Evolutionary conservation across 768 basidiomycete species (phyloP), one percentile per base, ranked within the genome.

Genomic region (Lentinula edodes): DNA sequence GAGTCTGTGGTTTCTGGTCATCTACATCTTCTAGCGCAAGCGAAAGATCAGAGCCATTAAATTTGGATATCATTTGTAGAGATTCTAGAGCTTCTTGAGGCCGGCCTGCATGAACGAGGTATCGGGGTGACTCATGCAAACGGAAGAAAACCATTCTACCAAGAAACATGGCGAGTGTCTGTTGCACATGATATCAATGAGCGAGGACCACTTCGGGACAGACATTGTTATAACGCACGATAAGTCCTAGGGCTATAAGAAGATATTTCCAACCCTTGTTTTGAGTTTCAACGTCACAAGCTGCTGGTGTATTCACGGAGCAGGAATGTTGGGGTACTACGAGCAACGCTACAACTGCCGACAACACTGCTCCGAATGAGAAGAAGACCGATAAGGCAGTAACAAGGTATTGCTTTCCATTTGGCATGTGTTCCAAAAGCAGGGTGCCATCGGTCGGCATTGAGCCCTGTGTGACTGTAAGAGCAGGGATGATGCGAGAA

Each of bases 391-490:
- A 68, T 48, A 61, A 62, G 61, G 48, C 52, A 7, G 51, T 62
- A 23, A 61, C 68, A 62, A 98, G 83, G 70, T 96, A 94, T 67
- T 94, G 87, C 65, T 95, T 93, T n/a, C 84, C 84, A 65, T 88
- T 86, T 2, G 96, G 96, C 78, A 98, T 87, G 67, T 97, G 94
- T 68, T 99, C 96, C 8, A 94, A 80, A 23, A 94, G 82, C 3
- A 96, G 84, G 0, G 94, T 98, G 6, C 95, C 95, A 66, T 98
- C 96, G 0, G 95, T 98, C 0, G 95, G 95, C 93, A 98, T 96
- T 46, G 93, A 89, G 43, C 95, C 89, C 92, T 95, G 61, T 52
- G 64, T 55, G 57, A 53, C 18, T 43, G 39, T 50, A 20, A 35
- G 20, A 6, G 52, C 10, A 51, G 13, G 5, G 58, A 35, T 36